Conservation (phyloP, 139 green algal genomes). For the Protoeuglena noctilucae region DNA sequence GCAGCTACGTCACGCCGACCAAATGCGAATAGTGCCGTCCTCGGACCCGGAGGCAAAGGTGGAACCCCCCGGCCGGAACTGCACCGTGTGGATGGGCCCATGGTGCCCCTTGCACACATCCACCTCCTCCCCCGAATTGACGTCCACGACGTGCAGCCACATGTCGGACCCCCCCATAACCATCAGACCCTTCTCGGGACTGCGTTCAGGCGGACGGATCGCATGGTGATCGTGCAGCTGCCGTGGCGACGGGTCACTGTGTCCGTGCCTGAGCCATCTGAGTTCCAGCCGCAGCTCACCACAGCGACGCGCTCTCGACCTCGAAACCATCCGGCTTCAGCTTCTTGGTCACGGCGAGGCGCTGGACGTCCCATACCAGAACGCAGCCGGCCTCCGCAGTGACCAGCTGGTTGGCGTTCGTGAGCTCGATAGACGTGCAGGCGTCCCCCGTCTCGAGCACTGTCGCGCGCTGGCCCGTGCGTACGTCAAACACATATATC, state of each 20-base stretch:
- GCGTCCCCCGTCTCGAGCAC: conserved; percentile 39
- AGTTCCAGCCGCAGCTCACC: too few species aligned
- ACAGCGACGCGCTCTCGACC: background rate
- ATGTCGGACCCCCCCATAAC: conserved; percentile 86
- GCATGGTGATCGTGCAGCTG: too few species aligned
- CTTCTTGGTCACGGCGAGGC: conserved; percentile 27
- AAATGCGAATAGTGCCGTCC: conserved; percentile 93
- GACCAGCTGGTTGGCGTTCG: conserved; percentile 49
- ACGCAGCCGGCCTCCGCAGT: conserved; percentile 51
- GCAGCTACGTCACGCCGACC: conserved; percentile 31
- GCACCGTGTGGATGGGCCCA: conserved; percentile 84
- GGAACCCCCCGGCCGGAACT: conserved; percentile 75
- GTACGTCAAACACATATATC: conserved; percentile 17
- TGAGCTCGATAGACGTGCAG: conserved; percentile 69
- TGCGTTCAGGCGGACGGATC: too few species aligned
- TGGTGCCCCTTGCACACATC: conserved; percentile 76
- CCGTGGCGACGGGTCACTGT: too few species aligned
- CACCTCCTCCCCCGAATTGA: conserved; percentile 50
- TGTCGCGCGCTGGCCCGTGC: conserved; percentile 13
- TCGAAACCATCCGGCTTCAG: conserved; percentile 12
- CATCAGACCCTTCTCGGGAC: conserved; percentile 33
- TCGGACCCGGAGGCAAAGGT: conserved; percentile 84
- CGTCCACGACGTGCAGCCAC: conserved; percentile 86
- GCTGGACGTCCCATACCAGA: conserved; percentile 49
- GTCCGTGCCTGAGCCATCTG: too few species aligned